Conservation (phyloP, 257 asterid genomes). For the Oldenlandia corymbosa region DNA sequence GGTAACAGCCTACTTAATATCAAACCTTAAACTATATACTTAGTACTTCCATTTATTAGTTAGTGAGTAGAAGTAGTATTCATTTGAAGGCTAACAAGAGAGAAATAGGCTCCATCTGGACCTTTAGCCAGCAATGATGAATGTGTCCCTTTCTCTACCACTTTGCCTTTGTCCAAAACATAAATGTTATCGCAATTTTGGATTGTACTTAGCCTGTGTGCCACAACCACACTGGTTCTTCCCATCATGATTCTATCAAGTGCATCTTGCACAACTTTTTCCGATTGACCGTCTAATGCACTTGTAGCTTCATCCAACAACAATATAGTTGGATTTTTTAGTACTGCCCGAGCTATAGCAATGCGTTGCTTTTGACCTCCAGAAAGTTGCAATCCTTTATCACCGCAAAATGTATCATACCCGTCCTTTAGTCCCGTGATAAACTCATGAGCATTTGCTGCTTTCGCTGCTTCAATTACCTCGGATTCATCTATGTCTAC, state of each 20-base stretch:
- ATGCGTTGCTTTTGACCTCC: constrained; percentile 93
- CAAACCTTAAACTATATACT: too few relatives aligned
- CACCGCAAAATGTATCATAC: constrained; percentile 70
- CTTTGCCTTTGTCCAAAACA: background rate
- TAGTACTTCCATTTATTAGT: too few relatives aligned
- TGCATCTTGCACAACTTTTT: constrained; percentile 81
- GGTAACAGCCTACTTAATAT: too few relatives aligned
- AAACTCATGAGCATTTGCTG: constrained; percentile 83
- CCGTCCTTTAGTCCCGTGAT: constrained; percentile 64
- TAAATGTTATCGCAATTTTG: background rate
- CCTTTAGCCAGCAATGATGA: constrained; percentile 56
- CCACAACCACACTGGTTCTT: constrained; percentile 4
- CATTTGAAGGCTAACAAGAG: constrained; percentile 63
- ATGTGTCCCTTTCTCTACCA: constrained; percentile 50
- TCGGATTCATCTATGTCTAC: constrained; percentile 42
- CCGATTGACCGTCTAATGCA: constrained; percentile 74
- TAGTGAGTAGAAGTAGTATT: background rate
- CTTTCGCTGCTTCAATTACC: constrained; percentile 62
- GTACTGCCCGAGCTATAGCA: constrained; percentile 72
- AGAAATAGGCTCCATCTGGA: constrained; percentile 53
- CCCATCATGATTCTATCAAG: constrained; percentile 1
- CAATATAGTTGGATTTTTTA: background rate
- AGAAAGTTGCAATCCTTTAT: constrained; percentile 71
- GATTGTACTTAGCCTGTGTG: constrained; percentile 2
- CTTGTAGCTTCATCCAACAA: constrained; percentile 52